A percentile compares a stretch with the other conserved stretches of the same genome.
Evolutionary conservation across 805 yeast genomes (phyloP).

Genomic region (Wickerhamomyces tratensis): DNA sequence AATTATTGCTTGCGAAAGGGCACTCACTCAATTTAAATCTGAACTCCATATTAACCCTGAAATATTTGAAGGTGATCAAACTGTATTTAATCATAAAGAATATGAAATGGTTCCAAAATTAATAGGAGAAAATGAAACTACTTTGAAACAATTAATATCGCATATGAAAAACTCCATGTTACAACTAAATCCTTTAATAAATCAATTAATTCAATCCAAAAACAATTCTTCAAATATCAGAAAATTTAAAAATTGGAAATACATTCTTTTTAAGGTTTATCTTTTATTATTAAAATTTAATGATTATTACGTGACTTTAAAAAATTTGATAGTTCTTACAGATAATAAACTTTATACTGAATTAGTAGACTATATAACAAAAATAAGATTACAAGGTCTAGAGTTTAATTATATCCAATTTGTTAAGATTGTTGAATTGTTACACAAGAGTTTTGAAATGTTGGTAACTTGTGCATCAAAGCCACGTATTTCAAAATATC

Average conservation of each 20-base stretch:
- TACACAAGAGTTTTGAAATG: too few relatives aligned
- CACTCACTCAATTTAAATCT: not conserved
- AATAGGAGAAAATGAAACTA: not conserved
- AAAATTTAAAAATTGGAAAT: not conserved
- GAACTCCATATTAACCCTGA: not conserved
- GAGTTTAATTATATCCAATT: too few relatives aligned
- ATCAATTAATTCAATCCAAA: not conserved
- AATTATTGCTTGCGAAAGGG: not conserved
- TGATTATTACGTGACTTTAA: not conserved
- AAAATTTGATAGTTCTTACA: too few relatives aligned
- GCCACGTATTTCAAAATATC: too few relatives aligned
- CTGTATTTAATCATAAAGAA: not conserved
- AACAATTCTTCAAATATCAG: not conserved
- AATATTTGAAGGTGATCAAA: not conserved
- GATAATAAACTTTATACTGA: too few relatives aligned
- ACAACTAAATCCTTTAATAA: not conserved
- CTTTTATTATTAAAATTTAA: too few relatives aligned
- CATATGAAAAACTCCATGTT: not conserved
- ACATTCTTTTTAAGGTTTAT: not conserved
- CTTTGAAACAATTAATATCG: not conserved
- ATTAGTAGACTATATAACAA: too few relatives aligned
- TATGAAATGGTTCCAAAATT: not conserved
- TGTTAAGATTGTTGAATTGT: too few relatives aligned
- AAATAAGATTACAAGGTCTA: too few relatives aligned
- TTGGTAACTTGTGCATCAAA: too few relatives aligned